Evolutionary conservation across 140 eudicot species (phyloP).

Genomic region (Stevia rebaudiana): DNA sequence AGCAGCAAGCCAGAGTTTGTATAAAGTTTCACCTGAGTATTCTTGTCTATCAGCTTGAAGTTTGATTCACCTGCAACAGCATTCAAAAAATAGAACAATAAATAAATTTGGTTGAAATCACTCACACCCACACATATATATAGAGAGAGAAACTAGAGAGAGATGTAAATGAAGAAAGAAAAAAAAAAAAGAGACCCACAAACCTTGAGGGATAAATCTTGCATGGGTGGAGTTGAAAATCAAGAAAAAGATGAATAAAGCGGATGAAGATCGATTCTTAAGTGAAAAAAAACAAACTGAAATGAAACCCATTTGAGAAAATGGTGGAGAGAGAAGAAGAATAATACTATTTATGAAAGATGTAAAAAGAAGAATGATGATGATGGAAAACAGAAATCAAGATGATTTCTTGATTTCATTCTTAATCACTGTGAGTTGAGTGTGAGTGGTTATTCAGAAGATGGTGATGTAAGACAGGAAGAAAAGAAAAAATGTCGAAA

Average conservation of each 20-base stretch:
- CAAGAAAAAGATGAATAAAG: conserved; percentile 29
- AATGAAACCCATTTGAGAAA: conserved; percentile 28
- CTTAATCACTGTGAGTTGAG: conserved; percentile 1
- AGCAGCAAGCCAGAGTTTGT: neutral
- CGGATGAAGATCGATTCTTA: conserved; percentile 16
- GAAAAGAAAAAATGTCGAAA: conserved; percentile 29
- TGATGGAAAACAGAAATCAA: neutral
- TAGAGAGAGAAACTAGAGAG: neutral
- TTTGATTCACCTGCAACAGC: conserved; percentile 17
- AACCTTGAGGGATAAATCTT: conserved; percentile 40
- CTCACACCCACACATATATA: neutral
- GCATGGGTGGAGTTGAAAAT: conserved; percentile 21
- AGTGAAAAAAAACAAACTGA: conserved; percentile 22
- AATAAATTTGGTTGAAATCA: neutral
- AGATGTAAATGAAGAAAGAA: neutral
- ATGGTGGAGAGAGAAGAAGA: neutral
- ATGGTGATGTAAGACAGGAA: conserved; percentile 33
- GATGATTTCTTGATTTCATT: neutral
- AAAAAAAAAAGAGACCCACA: conserved; percentile 12
- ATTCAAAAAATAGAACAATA: conserved; percentile 11
- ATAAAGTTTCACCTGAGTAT: conserved; percentile 23
- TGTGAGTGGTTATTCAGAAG: conserved; percentile 9
- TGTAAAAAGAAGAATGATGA: conserved; percentile 8
- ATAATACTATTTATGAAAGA: neutral
- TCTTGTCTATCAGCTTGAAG: conserved; percentile 20